phyloP scores from a whole-genome alignment of 345 rosid species.

The Gossypium anomalum region DNA sequence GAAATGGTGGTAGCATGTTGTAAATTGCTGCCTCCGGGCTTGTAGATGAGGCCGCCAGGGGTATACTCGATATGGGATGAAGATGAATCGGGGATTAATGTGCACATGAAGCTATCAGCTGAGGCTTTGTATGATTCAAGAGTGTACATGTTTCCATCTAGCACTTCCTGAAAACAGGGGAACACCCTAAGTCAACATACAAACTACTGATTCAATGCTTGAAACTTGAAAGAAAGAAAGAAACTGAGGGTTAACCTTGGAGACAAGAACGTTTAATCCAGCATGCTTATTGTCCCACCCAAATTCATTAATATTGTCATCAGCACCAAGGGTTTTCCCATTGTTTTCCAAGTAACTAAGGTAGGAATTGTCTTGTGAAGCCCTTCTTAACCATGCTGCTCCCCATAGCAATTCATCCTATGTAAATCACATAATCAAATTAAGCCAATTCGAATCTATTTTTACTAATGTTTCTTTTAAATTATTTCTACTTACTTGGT shows the following conservation, averaged over 20 bases:
- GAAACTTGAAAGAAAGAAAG: too few species aligned
- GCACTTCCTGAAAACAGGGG: constrained; percentile 46
- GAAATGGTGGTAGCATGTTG: constrained; percentile 91
- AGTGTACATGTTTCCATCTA: constrained; percentile 57
- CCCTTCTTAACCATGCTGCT: constrained; percentile 90
- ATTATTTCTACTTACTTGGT: constrained; percentile 46
- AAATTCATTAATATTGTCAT: constrained; percentile 84
- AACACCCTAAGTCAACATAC: neutral
- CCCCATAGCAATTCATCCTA: constrained; percentile 99
- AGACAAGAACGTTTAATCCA: constrained; percentile 82
- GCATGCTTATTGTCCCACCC: constrained; percentile 99
- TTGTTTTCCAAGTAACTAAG: constrained; percentile 68
- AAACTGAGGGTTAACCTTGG: constrained; percentile 45
- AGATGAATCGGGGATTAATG: constrained; percentile 68
- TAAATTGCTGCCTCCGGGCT: constrained; percentile 93
- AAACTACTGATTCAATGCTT: neutral
- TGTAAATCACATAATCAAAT: too few species aligned
- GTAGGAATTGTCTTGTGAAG: constrained; percentile 57
- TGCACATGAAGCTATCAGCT: constrained; percentile 97
- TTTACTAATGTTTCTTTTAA: neutral
- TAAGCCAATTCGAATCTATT: too few species aligned
- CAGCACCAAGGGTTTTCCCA: constrained; percentile 83
- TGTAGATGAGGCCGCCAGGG: constrained; percentile 88
- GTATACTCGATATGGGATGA: constrained; percentile 70
- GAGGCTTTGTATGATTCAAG: constrained; percentile 81